Conservation (phyloP, 305 asterid genomes). For the Fraxinus greggii region DNA sequence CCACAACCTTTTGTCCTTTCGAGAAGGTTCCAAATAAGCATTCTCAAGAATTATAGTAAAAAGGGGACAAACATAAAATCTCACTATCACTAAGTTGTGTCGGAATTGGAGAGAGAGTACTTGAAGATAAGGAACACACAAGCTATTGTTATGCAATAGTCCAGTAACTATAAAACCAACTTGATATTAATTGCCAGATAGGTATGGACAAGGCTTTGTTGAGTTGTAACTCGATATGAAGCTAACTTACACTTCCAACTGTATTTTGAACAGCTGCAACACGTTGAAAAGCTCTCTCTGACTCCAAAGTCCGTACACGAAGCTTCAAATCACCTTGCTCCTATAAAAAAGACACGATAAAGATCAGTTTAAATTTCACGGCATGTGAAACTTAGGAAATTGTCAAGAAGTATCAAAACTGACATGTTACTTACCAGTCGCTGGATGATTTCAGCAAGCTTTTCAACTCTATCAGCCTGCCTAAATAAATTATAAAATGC, state of each 20-base stretch:
- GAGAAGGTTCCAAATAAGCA: background rate
- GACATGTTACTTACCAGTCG: slow-evolving; percentile 53
- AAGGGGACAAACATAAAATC: background rate
- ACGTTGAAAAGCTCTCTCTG: slow-evolving; percentile 93
- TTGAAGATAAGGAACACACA: background rate
- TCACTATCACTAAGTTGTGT: background rate
- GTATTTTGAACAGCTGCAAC: slow-evolving; percentile 87
- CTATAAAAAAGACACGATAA: slow-evolving; percentile 32
- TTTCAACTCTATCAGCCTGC: slow-evolving; percentile 97
- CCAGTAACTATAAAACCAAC: background rate
- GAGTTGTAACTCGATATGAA: background rate
- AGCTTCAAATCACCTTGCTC: slow-evolving; percentile 98
- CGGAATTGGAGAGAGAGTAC: background rate
- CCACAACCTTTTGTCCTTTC: background rate
- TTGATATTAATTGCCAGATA: background rate
- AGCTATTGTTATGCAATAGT: background rate
- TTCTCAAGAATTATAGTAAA: background rate
- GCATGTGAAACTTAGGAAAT: background rate
- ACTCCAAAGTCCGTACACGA: slow-evolving; percentile 91
- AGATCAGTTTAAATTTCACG: background rate
- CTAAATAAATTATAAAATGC: slow-evolving; percentile 86
- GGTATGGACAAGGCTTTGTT: background rate
- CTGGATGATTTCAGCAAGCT: slow-evolving; percentile 78
- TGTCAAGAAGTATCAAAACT: background rate
- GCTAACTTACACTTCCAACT: slow-evolving; percentile 73